phyloP scores from a whole-genome alignment of 2,329 filamentous ascomycete genomes.

The Colletotrichum kahawae region DNA sequence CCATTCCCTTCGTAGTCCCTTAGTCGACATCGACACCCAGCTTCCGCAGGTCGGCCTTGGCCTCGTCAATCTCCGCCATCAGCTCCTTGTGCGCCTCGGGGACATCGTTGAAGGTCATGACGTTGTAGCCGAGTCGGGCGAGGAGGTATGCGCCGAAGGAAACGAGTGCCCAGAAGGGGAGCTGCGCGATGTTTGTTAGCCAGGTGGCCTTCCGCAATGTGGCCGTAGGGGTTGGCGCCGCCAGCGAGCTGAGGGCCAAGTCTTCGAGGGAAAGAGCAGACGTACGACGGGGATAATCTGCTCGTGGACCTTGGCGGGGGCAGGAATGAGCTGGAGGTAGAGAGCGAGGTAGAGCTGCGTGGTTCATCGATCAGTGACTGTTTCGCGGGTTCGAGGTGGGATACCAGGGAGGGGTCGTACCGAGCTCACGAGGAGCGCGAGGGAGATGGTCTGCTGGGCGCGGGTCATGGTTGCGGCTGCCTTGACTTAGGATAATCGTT shows the following conservation, averaged over 20 bases:
- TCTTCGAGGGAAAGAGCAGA: constrained; percentile 23
- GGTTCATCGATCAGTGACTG: constrained; percentile 21
- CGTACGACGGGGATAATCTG: constrained; percentile 90
- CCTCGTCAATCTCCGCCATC: constrained; percentile 81
- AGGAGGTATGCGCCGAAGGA: constrained; percentile 92
- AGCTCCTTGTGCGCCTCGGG: constrained; percentile 89
- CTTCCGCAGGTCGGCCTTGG: constrained; percentile 73
- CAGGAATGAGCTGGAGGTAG: constrained; percentile 81
- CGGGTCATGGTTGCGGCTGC: constrained; percentile 75
- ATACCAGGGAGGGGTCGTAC: constrained; percentile 55
- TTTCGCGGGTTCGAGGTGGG: background rate
- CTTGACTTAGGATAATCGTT: background rate
- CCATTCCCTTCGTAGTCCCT: constrained; percentile 14
- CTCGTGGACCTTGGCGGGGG: constrained; percentile 78
- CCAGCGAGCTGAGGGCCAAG: background rate
- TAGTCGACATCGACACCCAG: constrained; percentile 82
- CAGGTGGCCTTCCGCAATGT: background rate
- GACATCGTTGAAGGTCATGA: constrained; percentile 96
- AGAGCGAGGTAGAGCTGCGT: constrained; percentile 86
- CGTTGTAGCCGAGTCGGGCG: constrained; percentile 88
- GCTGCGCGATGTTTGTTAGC: constrained; percentile 52
- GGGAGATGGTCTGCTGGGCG: constrained; percentile 89
- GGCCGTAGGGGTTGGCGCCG: background rate
- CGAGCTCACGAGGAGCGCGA: constrained; percentile 85
- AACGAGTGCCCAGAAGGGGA: constrained; percentile 92